phyloP scores from a whole-genome alignment of 225 moss, liverwort and hornwort genomes.

The Lunularia cruciata region DNA sequence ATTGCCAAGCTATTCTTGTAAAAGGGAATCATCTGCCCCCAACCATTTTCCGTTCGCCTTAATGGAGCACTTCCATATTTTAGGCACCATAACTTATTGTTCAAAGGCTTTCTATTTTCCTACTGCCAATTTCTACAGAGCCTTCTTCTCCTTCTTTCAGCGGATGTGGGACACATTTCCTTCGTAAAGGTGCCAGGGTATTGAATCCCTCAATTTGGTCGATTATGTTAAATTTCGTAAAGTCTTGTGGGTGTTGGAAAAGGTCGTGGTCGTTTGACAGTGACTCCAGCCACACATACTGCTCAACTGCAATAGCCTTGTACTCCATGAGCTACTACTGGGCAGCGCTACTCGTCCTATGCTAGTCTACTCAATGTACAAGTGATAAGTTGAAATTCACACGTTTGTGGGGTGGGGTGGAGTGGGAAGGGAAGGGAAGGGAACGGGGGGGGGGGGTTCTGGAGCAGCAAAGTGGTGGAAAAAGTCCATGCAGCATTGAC shows the following conservation, averaged over 20 bases:
- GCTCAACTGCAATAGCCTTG: background rate
- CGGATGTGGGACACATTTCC: background rate
- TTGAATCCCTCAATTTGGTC: background rate
- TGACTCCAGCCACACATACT: constrained; percentile 8
- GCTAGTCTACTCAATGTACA: constrained; percentile 39
- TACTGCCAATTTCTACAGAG: background rate
- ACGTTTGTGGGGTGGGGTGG: constrained; percentile 14
- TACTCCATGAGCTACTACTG: background rate
- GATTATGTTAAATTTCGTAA: background rate
- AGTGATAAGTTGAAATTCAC: constrained; percentile 25
- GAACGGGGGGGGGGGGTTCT: background rate
- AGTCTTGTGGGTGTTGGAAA: background rate
- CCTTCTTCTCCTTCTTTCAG: background rate
- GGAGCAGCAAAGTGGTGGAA: constrained; percentile 30
- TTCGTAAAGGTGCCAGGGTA: background rate
- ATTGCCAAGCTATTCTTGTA: background rate
- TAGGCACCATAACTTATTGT: background rate
- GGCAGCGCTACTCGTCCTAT: constrained; percentile 14
- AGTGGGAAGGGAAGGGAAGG: background rate
- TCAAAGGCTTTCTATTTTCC: background rate
- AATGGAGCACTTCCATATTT: background rate
- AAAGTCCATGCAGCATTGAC: constrained; percentile 24
- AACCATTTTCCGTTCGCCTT: constrained; percentile 2
- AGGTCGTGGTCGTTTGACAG: background rate
- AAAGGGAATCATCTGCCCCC: background rate